Conservation (phyloP, 305 asterid genomes). For the Fraxinus latifolia region DNA sequence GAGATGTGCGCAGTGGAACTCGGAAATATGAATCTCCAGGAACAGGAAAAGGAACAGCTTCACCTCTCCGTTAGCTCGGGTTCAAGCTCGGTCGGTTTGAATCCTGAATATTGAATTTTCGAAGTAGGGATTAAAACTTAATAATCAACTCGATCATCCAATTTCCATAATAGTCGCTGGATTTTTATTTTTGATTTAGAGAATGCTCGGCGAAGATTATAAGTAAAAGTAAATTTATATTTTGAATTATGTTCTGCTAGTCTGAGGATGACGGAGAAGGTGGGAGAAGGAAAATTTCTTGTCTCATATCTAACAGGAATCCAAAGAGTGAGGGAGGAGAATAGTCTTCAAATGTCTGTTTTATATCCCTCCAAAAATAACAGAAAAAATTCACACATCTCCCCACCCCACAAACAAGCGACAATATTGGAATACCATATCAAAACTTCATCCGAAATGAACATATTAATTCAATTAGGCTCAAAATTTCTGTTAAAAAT, state of each 20-base stretch:
- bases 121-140: background rate
- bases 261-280: background rate
- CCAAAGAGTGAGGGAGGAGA: too few relatives aligned
- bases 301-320: too few relatives aligned
- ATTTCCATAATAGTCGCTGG: too few relatives aligned
- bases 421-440: background rate
- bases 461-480: background rate
- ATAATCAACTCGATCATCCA: background rate
- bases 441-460: background rate
- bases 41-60: background rate
- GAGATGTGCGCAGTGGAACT: background rate
- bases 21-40: background rate
- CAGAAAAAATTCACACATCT: background rate
- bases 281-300: background rate
- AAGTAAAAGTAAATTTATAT: background rate
- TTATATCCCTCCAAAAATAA: conserved; percentile 17
- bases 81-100: background rate
- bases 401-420: conserved; percentile 26
- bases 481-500: background rate
- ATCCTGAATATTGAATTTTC: background rate
- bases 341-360: background rate
- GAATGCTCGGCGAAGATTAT: background rate
- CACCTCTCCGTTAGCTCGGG: background rate
- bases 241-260: background rate
- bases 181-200: background rate